Conservation (phyloP, 2,329 filamentous ascomycete species). For the Phyllosticta citrichinensis region DNA sequence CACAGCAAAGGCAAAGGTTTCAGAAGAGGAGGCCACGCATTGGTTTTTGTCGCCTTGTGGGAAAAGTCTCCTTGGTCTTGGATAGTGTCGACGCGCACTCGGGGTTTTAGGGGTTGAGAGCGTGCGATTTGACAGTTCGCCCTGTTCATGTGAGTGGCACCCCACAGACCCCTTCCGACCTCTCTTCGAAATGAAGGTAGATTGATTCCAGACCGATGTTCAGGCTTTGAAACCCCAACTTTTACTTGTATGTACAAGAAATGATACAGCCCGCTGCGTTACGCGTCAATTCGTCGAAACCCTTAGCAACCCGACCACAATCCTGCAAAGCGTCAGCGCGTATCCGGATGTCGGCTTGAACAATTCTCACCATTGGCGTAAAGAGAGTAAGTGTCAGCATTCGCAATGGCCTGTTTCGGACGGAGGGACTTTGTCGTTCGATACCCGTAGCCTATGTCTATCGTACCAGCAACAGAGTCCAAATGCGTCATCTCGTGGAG, state of each 20-base stretch:
- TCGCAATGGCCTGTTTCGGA: neutral
- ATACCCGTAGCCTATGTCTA: constrained; percentile 47
- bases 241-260: neutral
- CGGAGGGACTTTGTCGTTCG: constrained; percentile 20
- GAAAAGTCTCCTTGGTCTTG: neutral
- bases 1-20: neutral
- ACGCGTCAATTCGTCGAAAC: neutral
- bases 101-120: neutral
- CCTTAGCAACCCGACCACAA: neutral
- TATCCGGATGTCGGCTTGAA: constrained; percentile 17
- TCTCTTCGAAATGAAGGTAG: neutral
- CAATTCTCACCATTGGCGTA: constrained; percentile 39
- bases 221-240: neutral
- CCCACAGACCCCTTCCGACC: neutral
- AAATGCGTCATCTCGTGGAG: constrained; percentile 58
- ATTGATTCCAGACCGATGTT: neutral
- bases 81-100: neutral
- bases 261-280: neutral
- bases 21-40: neutral
- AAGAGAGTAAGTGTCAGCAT: constrained; percentile 54
- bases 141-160: neutral
- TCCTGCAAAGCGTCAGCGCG: neutral
- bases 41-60: neutral
- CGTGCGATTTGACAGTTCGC: neutral
- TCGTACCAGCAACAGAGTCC: constrained; percentile 47